Conservation (phyloP, 257 asterid genomes). For the Solanum dulcamara region DNA sequence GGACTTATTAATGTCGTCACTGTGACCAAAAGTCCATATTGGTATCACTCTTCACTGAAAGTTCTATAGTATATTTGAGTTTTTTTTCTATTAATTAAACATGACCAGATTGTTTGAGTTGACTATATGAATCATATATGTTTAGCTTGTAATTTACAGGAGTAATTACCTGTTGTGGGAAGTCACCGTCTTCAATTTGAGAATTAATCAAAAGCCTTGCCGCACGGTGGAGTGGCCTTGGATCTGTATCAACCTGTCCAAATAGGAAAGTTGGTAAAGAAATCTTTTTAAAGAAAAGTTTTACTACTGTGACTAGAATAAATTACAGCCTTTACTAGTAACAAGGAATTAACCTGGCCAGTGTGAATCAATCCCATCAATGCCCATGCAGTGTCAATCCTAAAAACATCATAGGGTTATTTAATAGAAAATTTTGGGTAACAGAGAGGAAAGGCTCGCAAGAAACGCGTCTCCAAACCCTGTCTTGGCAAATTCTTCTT, state of each 20-base stretch:
- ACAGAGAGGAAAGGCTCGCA: too few relatives aligned
- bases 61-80: too few relatives aligned
- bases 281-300: background rate
- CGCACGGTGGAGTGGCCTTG: conserved; percentile 53
- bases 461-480: too few relatives aligned
- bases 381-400: conserved; percentile 78
- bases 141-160: too few relatives aligned
- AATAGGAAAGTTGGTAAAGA: background rate
- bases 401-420: too few relatives aligned
- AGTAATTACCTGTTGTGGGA: conserved; percentile 57
- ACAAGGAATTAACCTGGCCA: conserved; percentile 41
- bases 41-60: too few relatives aligned
- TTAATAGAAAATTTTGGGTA: too few relatives aligned
- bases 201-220: conserved; percentile 69
- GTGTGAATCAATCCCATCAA: conserved; percentile 66
- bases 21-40: too few relatives aligned
- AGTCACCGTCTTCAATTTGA: conserved; percentile 67
- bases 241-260: conserved; percentile 35
- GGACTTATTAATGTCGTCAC: too few relatives aligned
- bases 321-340: background rate
- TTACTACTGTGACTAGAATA: background rate
- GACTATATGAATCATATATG: background rate
- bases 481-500: too few relatives aligned
- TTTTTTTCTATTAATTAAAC: background rate
- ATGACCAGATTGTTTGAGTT: background rate